These are phyloP conservation scores for Silybum marianum DNA, from an alignment of 129 eudicot species.

Conservation along the genomic window DNA sequence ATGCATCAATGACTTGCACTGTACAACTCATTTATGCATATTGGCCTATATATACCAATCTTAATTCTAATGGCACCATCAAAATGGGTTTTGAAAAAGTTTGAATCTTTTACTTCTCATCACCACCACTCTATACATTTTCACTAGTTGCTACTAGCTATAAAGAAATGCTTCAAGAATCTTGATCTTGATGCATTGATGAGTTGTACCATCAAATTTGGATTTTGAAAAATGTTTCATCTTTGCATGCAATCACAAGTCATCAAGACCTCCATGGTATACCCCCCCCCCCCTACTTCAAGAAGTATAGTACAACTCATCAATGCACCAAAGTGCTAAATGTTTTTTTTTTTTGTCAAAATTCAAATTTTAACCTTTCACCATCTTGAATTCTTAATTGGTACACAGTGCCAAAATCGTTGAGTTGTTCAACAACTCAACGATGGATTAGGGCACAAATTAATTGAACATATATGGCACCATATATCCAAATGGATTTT, in stretches of 20 bases:
- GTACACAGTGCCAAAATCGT: neutral
- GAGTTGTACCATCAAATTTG: constrained; percentile 12
- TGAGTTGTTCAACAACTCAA: neutral
- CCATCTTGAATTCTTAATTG: neutral
- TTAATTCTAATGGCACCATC: neutral
- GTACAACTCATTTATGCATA: constrained; percentile 2
- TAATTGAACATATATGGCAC: neutral
- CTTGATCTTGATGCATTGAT: neutral
- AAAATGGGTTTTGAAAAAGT: constrained; percentile 21
- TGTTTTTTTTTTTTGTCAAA: neutral
- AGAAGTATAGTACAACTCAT: neutral
- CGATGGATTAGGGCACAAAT: neutral
- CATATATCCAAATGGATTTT: neutral
- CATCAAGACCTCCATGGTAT: neutral
- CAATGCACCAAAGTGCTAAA: neutral
- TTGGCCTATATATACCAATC: neutral
- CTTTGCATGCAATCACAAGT: neutral
- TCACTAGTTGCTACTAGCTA: neutral
- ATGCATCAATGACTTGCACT: constrained; percentile 10
- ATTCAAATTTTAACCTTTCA: neutral
- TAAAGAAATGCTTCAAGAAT: neutral
- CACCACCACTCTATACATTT: neutral
- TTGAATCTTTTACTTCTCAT: constrained; percentile 19
- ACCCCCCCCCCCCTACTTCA: neutral
- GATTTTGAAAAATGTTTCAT: neutral